Percentiles rank a stretch among this genome's conserved stretches.
Evolutionary conservation across 352 stramenopile genomes (phyloP).

Genomic region (Pythium diclinum): DNA sequence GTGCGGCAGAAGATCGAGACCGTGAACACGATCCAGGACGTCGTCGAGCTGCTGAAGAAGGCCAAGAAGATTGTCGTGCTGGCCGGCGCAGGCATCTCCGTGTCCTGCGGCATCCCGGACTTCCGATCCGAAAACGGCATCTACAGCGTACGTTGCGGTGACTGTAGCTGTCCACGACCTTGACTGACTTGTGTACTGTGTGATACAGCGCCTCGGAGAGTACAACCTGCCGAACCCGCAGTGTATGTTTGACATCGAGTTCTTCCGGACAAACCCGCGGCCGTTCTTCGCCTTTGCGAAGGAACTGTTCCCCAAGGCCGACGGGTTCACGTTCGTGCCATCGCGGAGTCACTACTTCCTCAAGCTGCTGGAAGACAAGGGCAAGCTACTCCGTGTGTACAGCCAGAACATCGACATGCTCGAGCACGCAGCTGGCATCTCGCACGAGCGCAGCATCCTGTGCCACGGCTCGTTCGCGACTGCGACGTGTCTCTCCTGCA

Average conservation of each 20-base stretch:
- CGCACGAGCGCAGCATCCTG: slow-evolving; percentile 87
- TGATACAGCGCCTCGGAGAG: slow-evolving; percentile 57
- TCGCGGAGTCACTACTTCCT: slow-evolving; percentile 95
- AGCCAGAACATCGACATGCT: slow-evolving; percentile 99
- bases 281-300: slow-evolving; percentile 98
- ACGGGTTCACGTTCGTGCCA: slow-evolving; percentile 80
- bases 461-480: slow-evolving; percentile 94
- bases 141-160: slow-evolving; percentile 63
- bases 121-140: slow-evolving; percentile 95
- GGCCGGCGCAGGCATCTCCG: slow-evolving; percentile 93
- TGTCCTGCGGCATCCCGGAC: slow-evolving; percentile 97
- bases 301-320: slow-evolving; percentile 77
- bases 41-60: slow-evolving; percentile 62
- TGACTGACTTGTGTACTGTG: slow-evolving; percentile 1
- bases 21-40: slow-evolving; percentile 65
- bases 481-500: slow-evolving; percentile 91
- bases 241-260: slow-evolving; percentile 95
- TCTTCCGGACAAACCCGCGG: slow-evolving; percentile 94
- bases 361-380: slow-evolving; percentile 89
- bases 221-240: slow-evolving; percentile 84
- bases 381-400: slow-evolving; percentile 93
- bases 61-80: slow-evolving; percentile 91
- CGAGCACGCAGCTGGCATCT: slow-evolving; percentile 92
- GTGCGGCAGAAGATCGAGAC: slow-evolving; percentile 31
- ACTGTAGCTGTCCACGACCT: slow-evolving; percentile 12